These are phyloP conservation scores for Ophiostoma triangulosporum DNA, from an alignment of 2,329 filamentous ascomycete species.

Conservation along the genomic window DNA sequence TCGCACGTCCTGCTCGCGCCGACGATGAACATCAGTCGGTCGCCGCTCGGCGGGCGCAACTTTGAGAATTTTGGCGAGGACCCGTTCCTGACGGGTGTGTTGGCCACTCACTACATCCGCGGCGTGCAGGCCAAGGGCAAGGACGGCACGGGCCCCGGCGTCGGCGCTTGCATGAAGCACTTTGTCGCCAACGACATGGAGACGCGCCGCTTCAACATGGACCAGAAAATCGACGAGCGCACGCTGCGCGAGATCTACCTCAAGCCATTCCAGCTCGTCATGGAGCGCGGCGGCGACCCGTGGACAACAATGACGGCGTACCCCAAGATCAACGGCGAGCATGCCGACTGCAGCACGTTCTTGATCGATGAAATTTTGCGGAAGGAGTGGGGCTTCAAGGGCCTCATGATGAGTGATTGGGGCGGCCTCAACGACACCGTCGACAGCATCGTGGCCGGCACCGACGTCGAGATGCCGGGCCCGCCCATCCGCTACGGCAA, in stretches of 20 bases:
- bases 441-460: conserved; percentile 17
- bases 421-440: conserved; percentile 11
- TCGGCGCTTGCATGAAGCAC: conserved; percentile 18
- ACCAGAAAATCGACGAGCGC: conserved; percentile 51
- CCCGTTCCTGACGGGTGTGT: conserved; percentile 20
- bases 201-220: conserved; percentile 50
- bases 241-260: conserved; percentile 57
- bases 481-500: conserved; percentile 15
- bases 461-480: conserved; percentile 23
- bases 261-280: conserved; percentile 58
- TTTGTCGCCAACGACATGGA: conserved; percentile 65
- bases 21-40: conserved; percentile 41
- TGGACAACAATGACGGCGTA: conserved; percentile 59
- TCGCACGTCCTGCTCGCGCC: conserved; percentile 45
- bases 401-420: conserved; percentile 43
- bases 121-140: conserved; percentile 4
- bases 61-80: conserved; percentile 52
- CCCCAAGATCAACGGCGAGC: conserved; percentile 50
- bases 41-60: conserved; percentile 47
- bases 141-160: not conserved
- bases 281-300: conserved; percentile 45
- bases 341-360: conserved; percentile 42
- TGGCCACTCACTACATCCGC: conserved; percentile 6
- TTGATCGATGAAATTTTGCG: conserved; percentile 42
- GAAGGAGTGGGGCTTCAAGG: conserved; percentile 47